A percentile compares a stretch with the other conserved stretches of the same genome.
Evolutionary conservation across 305 asterid species (phyloP).

Genomic region (Salvia sclarea): DNA sequence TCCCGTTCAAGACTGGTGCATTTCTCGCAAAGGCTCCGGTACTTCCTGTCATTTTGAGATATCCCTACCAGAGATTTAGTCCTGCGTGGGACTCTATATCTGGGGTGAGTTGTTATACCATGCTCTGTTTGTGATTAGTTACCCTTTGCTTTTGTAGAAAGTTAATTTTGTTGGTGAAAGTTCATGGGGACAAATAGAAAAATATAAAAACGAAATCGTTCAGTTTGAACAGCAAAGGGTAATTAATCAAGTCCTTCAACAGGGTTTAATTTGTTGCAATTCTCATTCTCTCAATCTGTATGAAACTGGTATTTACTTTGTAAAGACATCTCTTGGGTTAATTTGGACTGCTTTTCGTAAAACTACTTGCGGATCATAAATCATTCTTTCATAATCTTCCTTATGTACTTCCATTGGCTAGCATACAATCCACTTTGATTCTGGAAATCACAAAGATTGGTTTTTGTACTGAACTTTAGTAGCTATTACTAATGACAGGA

Average conservation of each 20-base stretch:
- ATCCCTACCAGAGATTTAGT: conserved; percentile 88
- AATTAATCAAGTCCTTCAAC: too few relatives aligned
- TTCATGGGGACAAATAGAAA: too few relatives aligned
- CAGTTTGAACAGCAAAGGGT: too few relatives aligned
- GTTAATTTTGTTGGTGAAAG: neutral
- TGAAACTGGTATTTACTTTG: neutral
- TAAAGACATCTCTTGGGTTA: neutral
- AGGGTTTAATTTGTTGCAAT: neutral
- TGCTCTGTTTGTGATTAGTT: too few relatives aligned
- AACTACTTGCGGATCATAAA: neutral
- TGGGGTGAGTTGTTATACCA: conserved; percentile 61
- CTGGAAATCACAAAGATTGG: neutral
- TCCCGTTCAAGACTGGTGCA: conserved; percentile 95
- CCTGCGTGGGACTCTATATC: conserved; percentile 98
- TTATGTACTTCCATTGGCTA: conserved; percentile 7
- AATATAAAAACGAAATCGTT: too few relatives aligned
- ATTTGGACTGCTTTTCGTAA: neutral
- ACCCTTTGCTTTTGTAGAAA: conserved; percentile 2
- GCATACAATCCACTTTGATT: neutral
- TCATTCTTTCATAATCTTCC: neutral
- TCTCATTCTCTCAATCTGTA: neutral
- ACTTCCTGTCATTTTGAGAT: conserved; percentile 79
- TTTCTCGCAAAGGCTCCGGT: conserved; percentile 83
- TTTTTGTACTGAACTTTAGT: conserved; percentile 2
- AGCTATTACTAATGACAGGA: conserved; percentile 6